These are phyloP conservation scores for Amorphotheca resinae DNA, from an alignment of 495 filamentous ascomycete genomes.

Conservation along the genomic window DNA sequence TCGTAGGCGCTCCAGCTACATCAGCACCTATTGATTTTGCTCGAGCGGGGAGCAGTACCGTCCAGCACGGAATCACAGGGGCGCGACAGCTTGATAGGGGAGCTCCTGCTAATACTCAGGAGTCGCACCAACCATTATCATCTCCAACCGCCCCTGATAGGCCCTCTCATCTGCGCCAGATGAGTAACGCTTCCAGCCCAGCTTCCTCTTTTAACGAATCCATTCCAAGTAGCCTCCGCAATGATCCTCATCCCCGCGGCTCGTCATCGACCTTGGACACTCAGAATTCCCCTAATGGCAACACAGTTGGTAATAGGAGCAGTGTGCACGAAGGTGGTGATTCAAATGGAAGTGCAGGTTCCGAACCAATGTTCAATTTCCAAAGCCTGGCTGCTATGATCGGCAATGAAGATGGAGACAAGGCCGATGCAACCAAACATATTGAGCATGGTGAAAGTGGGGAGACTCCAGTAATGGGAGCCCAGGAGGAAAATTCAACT, in stretches of 20 bases:
- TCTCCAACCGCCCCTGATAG: conserved; percentile 29
- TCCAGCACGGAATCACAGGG: conserved; percentile 15
- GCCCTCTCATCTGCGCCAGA: conserved; percentile 61
- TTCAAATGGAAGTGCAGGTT: conserved; percentile 29
- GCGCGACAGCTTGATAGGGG: conserved; percentile 14
- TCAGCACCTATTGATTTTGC: conserved; percentile 13
- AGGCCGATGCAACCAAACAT: conserved; percentile 23
- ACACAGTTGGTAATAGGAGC: conserved; percentile 23
- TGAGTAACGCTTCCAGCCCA: conserved; percentile 73
- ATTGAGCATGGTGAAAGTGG: conserved; percentile 23
- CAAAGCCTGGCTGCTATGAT: conserved; percentile 78
- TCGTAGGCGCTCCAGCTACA: conserved; percentile 1
- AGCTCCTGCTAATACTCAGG: conserved; percentile 16
- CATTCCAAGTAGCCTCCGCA: conserved; percentile 37
- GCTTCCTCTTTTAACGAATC: conserved; percentile 63
- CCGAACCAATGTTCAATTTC: conserved; percentile 85
- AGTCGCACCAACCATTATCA: conserved; percentile 24
- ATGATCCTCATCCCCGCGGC: conserved; percentile 21
- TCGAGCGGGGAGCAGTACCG: conserved; percentile 10
- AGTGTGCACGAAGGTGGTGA: conserved; percentile 35
- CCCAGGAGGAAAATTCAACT: background rate
- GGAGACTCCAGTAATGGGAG: conserved; percentile 4
- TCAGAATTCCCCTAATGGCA: conserved; percentile 28
- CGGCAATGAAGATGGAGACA: conserved; percentile 46
- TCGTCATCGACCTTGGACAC: conserved; percentile 34